These are phyloP conservation scores for Butyriboletus pseudospeciosus DNA, from an alignment of 1,284 basidiomycete genomes.

Conservation along the genomic window DNA sequence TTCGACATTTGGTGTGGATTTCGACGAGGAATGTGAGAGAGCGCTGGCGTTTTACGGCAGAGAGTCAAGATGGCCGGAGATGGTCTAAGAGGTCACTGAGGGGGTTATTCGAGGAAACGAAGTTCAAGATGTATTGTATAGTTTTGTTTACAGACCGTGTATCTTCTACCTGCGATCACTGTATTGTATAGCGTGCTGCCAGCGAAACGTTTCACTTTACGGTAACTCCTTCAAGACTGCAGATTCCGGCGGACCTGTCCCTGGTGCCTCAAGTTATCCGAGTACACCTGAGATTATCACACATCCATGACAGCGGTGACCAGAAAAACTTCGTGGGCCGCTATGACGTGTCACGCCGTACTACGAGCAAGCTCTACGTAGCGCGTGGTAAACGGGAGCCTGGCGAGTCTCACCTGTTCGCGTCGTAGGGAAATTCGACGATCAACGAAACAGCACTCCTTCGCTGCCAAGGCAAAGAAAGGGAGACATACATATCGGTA, in stretches of 20 bases:
- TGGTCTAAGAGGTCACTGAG: neutral
- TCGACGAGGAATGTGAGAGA: slow-evolving; percentile 29
- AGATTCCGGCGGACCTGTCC: too few relatives aligned
- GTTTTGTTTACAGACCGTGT: slow-evolving; percentile 21
- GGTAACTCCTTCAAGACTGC: too few relatives aligned
- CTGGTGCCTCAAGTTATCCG: too few relatives aligned
- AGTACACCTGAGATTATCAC: neutral
- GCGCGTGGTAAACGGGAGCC: slow-evolving; percentile 19
- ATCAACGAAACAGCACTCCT: neutral
- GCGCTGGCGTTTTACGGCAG: slow-evolving; percentile 26
- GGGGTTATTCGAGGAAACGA: neutral
- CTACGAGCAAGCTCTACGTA: slow-evolving; percentile 22
- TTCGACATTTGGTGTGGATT: slow-evolving; percentile 17
- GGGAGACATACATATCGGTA: slow-evolving; percentile 22
- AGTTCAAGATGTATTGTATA: slow-evolving; percentile 11
- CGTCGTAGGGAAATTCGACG: neutral
- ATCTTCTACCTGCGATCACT: slow-evolving; percentile 17
- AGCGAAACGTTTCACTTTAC: neutral
- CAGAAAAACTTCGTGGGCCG: neutral
- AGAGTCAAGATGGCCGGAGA: slow-evolving; percentile 2
- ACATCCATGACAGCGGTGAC: neutral
- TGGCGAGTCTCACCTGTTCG: slow-evolving; percentile 17
- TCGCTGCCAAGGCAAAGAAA: neutral
- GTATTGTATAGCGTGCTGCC: slow-evolving; percentile 4
- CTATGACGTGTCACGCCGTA: neutral